Evolutionary conservation across 163 green algal genomes (phyloP), one percentile per base, ranked within the genome.

Genomic region (Chlamydomonas reinhardtii): DNA sequence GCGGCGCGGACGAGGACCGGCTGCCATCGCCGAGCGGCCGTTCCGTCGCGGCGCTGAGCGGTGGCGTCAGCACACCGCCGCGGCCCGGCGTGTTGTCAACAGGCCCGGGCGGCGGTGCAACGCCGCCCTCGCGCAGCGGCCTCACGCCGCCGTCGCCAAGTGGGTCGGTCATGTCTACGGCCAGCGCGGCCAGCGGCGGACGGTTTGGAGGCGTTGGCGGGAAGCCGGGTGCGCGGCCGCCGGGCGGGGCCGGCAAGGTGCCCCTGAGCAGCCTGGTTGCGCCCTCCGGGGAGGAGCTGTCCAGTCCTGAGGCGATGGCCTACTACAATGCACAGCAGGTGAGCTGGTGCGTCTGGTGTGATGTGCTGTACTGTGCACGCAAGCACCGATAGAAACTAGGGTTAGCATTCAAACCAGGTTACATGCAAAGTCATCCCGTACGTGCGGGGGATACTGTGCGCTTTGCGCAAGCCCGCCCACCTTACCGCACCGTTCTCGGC

Each of bases 301-400:
- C 54, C 35, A 80, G 84, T 35, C 65, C 87, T 0, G 79, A 88
- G 48, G 87, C 87, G 9, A 37, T 77, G 32, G 80, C 87, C 29
- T 91, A 88, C 56, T 91, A 91, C 73, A 77, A 34, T 29, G 87
- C 87, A 17, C 87, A 91, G 64, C 74, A 88, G 66, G 52, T 83
- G 68, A 14, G 48, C 9, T 9, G 48, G 48, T 54, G 8, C 43
- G 11, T 54, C 8, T 54, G 43, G n/a, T n/a, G n/a, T n/a, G n/a
- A n/a, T n/a, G n/a, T n/a, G n/a, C n/a, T n/a, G n/a, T n/a, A n/a
- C n/a, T n/a, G n/a, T n/a, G n/a, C n/a, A n/a, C n/a, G n/a, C n/a
- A n/a, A n/a, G n/a, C n/a, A n/a, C n/a, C n/a, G n/a, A n/a, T n/a
- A n/a, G n/a, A n/a, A n/a, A n/a, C n/a, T n/a, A n/a, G n/a, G n/a